A percentile compares a stretch with the other conserved stretches of the same genome.
Conservation (phyloP, 2,329 filamentous ascomycete species). For the Exophiala lecanii-corni region DNA sequence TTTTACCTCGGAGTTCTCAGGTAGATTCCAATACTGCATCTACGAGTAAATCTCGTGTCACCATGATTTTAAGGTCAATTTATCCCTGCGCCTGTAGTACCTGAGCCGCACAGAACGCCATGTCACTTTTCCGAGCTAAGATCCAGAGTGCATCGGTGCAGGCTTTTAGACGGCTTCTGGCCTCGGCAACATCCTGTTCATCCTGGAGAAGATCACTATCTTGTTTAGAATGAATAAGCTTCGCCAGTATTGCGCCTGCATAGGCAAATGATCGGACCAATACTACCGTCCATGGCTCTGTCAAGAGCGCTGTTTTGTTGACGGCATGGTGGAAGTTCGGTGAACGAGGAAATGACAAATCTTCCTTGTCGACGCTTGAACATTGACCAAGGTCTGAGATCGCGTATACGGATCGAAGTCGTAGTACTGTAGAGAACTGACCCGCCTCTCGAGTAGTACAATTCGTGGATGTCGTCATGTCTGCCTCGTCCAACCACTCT, state of each 20-base stretch:
- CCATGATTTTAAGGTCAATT: too few species aligned
- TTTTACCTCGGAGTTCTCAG: too few species aligned
- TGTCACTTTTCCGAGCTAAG: conserved; percentile 54
- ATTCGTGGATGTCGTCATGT: conserved; percentile 25
- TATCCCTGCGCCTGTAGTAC: conserved; percentile 9
- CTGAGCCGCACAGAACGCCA: conserved; percentile 38
- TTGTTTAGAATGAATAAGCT: conserved; percentile 5
- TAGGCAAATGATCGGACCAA: conserved; percentile 18
- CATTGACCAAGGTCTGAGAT: conserved; percentile 16
- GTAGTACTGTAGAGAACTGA: conserved; percentile 10
- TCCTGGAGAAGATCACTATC: conserved; percentile 25
- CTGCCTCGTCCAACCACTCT: conserved; percentile 46
- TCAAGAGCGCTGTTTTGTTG: conserved; percentile 53
- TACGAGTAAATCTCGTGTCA: too few species aligned
- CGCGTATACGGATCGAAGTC: conserved; percentile 10
- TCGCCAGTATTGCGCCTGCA: conserved; percentile 13
- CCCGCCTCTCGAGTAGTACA: conserved; percentile 7
- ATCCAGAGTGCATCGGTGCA: conserved; percentile 53
- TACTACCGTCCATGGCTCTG: conserved; percentile 57
- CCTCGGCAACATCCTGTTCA: conserved; percentile 25
- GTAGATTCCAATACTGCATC: too few species aligned
- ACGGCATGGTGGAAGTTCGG: conserved; percentile 49
- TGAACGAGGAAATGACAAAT: conserved; percentile 15
- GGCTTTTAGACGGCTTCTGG: conserved; percentile 40
- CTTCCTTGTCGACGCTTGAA: conserved; percentile 13